Percentiles rank a stretch among this genome's conserved stretches.
phyloP scores from a whole-genome alignment of 2,329 filamentous ascomycete genomes.

The Ophiosphaerella korrae region DNA sequence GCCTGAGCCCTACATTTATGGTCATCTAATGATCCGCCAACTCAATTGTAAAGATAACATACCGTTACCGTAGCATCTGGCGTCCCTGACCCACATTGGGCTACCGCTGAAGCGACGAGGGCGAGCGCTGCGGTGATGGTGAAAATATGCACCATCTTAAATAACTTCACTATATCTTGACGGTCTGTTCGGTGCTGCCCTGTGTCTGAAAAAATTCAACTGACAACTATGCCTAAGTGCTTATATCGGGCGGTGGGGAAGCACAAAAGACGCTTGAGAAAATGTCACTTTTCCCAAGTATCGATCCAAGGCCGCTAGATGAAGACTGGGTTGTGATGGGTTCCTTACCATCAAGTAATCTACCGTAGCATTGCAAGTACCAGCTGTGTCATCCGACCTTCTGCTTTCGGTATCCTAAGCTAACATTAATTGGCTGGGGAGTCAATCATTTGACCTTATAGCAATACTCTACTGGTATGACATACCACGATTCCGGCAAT shows the following conservation, averaged over 20 bases:
- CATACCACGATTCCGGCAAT: not conserved
- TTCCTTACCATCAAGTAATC: not conserved
- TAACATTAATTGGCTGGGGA: too few species aligned
- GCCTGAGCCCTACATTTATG: constrained; percentile 37
- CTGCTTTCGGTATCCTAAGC: too few species aligned
- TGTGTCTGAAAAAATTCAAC: not conserved
- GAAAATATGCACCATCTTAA: constrained; percentile 46
- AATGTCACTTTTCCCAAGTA: not conserved
- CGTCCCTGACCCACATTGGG: constrained; percentile 56
- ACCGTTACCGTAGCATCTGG: constrained; percentile 55
- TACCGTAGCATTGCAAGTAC: not conserved
- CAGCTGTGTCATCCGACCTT: not conserved
- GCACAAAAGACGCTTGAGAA: not conserved
- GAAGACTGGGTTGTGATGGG: not conserved
- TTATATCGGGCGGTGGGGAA: not conserved
- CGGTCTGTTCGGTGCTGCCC: not conserved
- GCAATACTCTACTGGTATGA: too few species aligned
- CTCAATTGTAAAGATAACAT: not conserved
- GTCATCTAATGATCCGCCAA: not conserved
- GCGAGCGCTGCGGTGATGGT: constrained; percentile 51
- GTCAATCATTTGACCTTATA: too few species aligned
- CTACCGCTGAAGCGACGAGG: constrained; percentile 45
- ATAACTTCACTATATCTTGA: not conserved
- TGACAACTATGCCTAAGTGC: not conserved
- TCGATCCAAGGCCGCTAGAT: not conserved